phyloP scores from a whole-genome alignment of 495 filamentous ascomycete species.

The Hamigera avellanea region DNA sequence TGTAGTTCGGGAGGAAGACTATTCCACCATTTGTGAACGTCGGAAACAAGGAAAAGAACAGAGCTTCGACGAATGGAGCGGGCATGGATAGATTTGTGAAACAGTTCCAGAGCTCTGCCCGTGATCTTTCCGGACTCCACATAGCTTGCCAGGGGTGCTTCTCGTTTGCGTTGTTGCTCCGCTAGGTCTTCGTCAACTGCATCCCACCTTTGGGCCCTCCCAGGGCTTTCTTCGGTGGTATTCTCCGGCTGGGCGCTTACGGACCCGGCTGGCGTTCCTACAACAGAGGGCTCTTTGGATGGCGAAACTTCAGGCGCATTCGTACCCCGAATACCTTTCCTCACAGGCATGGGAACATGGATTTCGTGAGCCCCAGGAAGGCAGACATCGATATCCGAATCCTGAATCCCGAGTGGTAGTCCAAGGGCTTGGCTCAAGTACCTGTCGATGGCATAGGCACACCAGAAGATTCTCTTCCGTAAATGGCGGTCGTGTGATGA shows the following conservation, averaged over 20 bases:
- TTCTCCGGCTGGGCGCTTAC: not conserved
- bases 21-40: constrained; percentile 37
- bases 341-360: constrained; percentile 13
- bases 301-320: not conserved
- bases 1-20: constrained; percentile 22
- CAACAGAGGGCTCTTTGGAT: not conserved
- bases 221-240: not conserved
- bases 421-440: constrained; percentile 38
- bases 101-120: constrained; percentile 27
- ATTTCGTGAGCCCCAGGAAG: constrained; percentile 18
- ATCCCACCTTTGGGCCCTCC: not conserved
- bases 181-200: not conserved
- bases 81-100: constrained; percentile 30
- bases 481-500: constrained; percentile 28
- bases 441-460: constrained; percentile 36
- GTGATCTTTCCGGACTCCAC: constrained; percentile 29
- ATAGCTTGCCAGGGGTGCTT: constrained; percentile 25
- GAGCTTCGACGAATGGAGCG: constrained; percentile 24
- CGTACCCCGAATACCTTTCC: not conserved
- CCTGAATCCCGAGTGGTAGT: constrained; percentile 30
- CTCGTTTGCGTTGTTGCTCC: constrained; percentile 11
- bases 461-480: constrained; percentile 39
- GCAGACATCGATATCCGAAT: constrained; percentile 32
- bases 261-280: not conserved
- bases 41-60: constrained; percentile 26